phyloP scores from a whole-genome alignment of 164 flowering plant species.

The Macadamia integrifolia region DNA sequence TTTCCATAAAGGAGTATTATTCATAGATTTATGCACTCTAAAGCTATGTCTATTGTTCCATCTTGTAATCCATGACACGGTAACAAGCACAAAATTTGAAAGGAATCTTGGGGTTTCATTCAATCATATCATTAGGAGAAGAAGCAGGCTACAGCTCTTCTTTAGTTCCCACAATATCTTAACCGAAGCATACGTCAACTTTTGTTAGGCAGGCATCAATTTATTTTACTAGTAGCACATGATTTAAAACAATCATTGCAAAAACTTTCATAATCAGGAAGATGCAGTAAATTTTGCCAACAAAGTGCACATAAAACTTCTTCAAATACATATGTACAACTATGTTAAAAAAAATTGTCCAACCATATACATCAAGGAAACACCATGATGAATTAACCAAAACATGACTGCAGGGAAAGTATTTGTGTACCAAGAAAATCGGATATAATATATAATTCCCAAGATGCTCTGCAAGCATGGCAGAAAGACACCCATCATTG shows the following conservation, averaged over 20 bases:
- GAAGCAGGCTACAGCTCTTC: too few species aligned
- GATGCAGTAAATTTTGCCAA: background rate
- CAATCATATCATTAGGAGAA: too few species aligned
- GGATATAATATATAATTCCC: constrained; percentile 96
- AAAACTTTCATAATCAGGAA: background rate
- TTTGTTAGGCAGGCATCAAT: background rate
- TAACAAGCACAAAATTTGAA: too few species aligned
- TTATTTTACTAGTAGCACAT: too few species aligned
- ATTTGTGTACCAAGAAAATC: constrained; percentile 81
- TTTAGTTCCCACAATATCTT: background rate
- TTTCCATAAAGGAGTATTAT: too few species aligned
- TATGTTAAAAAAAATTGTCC: background rate
- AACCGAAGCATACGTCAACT: background rate
- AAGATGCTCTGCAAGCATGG: constrained; percentile 97
- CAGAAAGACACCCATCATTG: constrained; percentile 96
- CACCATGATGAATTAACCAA: too few species aligned
- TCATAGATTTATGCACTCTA: too few species aligned
- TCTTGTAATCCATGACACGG: too few species aligned
- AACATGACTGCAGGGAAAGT: background rate
- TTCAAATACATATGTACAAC: background rate
- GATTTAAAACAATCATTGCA: too few species aligned
- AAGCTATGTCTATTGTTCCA: too few species aligned
- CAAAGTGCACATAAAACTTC: background rate
- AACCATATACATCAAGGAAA: too few species aligned
- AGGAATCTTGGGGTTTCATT: too few species aligned